These are phyloP conservation scores for Taiwanofungus camphoratus DNA, from an alignment of 1,284 basidiomycete genomes.

Conservation along the genomic window DNA sequence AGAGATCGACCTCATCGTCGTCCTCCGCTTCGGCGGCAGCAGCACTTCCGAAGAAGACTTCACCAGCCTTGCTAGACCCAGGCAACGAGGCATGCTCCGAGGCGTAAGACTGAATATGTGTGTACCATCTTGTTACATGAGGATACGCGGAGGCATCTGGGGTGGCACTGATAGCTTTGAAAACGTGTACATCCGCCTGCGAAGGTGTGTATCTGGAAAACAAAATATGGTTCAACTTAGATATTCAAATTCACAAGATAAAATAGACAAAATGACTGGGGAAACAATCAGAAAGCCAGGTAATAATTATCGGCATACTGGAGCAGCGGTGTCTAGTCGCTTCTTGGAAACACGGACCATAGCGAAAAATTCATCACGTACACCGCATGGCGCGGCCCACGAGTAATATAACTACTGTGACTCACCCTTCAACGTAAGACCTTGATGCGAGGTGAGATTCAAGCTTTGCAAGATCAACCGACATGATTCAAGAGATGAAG, in stretches of 20 bases:
- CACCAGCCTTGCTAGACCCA: slow-evolving; percentile 81
- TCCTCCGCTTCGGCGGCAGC: slow-evolving; percentile 53
- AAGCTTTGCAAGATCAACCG: slow-evolving; percentile 70
- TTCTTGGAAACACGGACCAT: slow-evolving; percentile 99
- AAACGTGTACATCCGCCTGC: slow-evolving; percentile 95
- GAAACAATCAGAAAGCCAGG: slow-evolving; percentile 80
- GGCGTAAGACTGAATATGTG: slow-evolving; percentile 85
- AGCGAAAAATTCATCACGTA: slow-evolving; percentile 77
- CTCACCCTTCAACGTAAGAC: slow-evolving; percentile 92
- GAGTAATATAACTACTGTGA: slow-evolving; percentile 20
- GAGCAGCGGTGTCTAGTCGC: slow-evolving; percentile 94
- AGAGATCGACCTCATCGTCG: slow-evolving; percentile 91
- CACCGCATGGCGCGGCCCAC: slow-evolving; percentile 20
- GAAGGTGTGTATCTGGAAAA: slow-evolving; percentile 81
- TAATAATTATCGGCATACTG: slow-evolving; percentile 74
- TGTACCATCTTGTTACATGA: slow-evolving; percentile 90
- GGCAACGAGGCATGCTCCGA: slow-evolving; percentile 76
- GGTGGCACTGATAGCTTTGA: slow-evolving; percentile 66
- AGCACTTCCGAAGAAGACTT: slow-evolving; percentile 57
- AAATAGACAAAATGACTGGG: too few relatives aligned
- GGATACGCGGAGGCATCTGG: slow-evolving; percentile 70
- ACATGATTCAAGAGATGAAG: slow-evolving; percentile 43
- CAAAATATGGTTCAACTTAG: slow-evolving; percentile 12
- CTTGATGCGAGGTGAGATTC: slow-evolving; percentile 81
- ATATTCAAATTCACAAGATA: too few relatives aligned